Percentiles rank a stretch among this genome's conserved stretches.
Evolutionary conservation across 306 rosid genomes (phyloP).

Genomic region (Lithocarpus polystachyus): DNA sequence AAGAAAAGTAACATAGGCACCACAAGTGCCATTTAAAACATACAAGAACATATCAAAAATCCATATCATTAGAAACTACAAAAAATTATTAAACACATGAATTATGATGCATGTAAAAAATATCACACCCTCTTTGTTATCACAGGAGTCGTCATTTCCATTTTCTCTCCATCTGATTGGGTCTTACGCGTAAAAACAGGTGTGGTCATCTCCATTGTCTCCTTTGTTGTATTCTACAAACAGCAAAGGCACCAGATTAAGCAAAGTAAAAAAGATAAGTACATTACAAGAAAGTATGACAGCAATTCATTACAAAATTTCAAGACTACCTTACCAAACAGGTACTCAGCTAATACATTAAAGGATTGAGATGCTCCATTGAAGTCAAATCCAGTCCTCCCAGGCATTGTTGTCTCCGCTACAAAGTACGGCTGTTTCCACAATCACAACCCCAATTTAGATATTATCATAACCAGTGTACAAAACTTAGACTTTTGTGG

Average conservation of each 20-base stretch:
- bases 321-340: conserved; percentile 86
- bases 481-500: too few species aligned
- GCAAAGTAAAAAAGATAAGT: conserved; percentile 11
- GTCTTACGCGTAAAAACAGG: conserved; percentile 76
- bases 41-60: background rate
- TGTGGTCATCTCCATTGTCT: conserved; percentile 94
- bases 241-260: conserved; percentile 15
- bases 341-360: conserved; percentile 84
- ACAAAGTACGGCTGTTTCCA: conserved; percentile 69
- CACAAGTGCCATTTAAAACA: background rate
- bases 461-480: background rate
- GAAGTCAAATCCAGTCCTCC: conserved; percentile 82
- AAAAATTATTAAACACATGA: conserved; percentile 1
- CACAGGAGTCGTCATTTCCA: conserved; percentile 96
- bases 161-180: conserved; percentile 66
- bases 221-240: conserved; percentile 62
- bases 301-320: conserved; percentile 6
- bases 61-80: conserved; percentile 1
- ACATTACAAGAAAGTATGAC: background rate
- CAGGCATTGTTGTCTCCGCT: conserved; percentile 92
- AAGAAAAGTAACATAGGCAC: background rate
- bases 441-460: conserved; percentile 14
- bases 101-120: conserved; percentile 16
- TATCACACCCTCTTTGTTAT: conserved; percentile 64
- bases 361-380: conserved; percentile 74